Evolutionary conservation across 2,329 filamentous ascomycete species (phyloP), one percentile per base, ranked within the genome.

Genomic region (Botrytis aclada): DNA sequence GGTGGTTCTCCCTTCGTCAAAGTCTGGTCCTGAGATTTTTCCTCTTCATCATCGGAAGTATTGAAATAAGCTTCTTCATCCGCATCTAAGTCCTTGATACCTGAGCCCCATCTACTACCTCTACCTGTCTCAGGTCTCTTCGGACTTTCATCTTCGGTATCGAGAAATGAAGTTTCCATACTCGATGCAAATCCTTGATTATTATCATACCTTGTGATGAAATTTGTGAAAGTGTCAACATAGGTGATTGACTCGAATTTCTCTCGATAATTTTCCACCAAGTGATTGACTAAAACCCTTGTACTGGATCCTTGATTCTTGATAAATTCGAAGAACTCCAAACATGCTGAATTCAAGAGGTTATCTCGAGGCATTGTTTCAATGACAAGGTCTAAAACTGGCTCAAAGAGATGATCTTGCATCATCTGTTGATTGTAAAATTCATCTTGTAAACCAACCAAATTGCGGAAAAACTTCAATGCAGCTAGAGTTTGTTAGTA

Each of bases 31-130:
- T 72, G 83, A 20, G n/a, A 34, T 58, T 65, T 78, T 75, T 90
- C 85, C 20, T 94, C 93, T 74, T 95, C 92, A 64, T 96, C 93
- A 77, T 98, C 95, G 0, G 93, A 94, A 0, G 88, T 89, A 78
- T 97, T 95, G 87, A 97, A 98, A 82, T 98, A 99, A 61, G 95
- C 94, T 79, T 98, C 95, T 81, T 98, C 93, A 18, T 91, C 90
- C 9, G 91, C 87, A 80, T 98, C 95, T 80, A 95, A 88, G 70
- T 97, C 94, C 79, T 93, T 93, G 81, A 97, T 87, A 29, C 88
- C 90, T 51, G 73, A 74, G 76, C 90, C 88, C 82, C 92, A 92
- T 74, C 89, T 83, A 73, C 84, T 86, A n/a, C 86, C 86, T 45
- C 87, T 87, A 74, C 89, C 90, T 72, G 87, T 81, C 54, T 85